These are phyloP conservation scores for Starmerella lactis-condensi DNA, from an alignment of 805 yeast species.

Conservation along the genomic window DNA sequence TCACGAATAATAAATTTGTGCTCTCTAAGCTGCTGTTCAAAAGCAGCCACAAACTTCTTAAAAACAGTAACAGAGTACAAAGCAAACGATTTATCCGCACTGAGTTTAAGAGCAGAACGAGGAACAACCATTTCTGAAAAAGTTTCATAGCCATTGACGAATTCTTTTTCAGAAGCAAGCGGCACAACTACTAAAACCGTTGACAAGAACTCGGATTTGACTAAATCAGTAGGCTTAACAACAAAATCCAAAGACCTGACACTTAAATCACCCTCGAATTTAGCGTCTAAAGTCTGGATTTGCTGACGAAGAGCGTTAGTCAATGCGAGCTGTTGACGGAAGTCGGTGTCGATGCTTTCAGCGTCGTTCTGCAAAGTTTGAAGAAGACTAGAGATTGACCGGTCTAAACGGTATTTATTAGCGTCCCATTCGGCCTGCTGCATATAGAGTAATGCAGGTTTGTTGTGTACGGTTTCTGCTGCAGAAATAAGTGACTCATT, in stretches of 20 bases:
- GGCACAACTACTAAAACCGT: slow-evolving; percentile 86
- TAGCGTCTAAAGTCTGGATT: slow-evolving; percentile 74
- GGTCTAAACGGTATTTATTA: slow-evolving; percentile 69
- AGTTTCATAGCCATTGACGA: slow-evolving; percentile 55
- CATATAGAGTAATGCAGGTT: slow-evolving; percentile 42
- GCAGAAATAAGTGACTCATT: slow-evolving; percentile 28
- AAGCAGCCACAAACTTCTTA: slow-evolving; percentile 59
- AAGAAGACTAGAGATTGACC: slow-evolving; percentile 59
- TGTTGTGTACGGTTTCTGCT: slow-evolving; percentile 34
- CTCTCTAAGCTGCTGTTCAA: slow-evolving; percentile 56
- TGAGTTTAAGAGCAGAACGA: slow-evolving; percentile 55
- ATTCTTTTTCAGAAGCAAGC: slow-evolving; percentile 38
- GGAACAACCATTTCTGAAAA: slow-evolving; percentile 74
- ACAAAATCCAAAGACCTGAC: slow-evolving; percentile 80
- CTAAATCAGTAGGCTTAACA: slow-evolving; percentile 67
- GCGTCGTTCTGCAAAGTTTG: slow-evolving; percentile 58
- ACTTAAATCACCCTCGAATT: slow-evolving; percentile 81
- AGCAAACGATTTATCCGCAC: slow-evolving; percentile 53
- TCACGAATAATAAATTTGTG: slow-evolving; percentile 84
- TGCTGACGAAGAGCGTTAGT: slow-evolving; percentile 73
- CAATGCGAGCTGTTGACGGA: slow-evolving; percentile 50
- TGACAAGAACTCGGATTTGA: slow-evolving; percentile 68
- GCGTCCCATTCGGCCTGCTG: slow-evolving; percentile 75
- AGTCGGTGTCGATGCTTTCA: slow-evolving; percentile 65
- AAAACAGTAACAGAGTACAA: slow-evolving; percentile 69